These are phyloP conservation scores for Biscogniauxia marginata DNA, from an alignment of 2,329 filamentous ascomycete species.

Conservation along the genomic window DNA sequence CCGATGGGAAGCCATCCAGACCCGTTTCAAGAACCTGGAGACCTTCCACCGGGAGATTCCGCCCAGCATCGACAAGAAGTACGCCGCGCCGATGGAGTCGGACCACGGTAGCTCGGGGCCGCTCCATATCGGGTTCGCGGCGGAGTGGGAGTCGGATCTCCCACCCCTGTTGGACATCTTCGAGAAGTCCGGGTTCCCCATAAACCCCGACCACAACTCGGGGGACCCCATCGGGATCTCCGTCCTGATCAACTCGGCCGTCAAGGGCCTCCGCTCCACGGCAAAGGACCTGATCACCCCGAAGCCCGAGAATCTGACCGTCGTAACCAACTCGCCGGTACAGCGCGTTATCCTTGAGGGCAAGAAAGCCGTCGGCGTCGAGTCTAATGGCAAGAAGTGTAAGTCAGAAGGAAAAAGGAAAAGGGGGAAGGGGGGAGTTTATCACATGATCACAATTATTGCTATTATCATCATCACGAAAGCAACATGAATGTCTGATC, in stretches of 20 bases:
- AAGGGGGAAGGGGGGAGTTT: neutral
- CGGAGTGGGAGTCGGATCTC: conserved; percentile 49
- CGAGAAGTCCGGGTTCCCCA: conserved; percentile 45
- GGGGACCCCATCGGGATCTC: conserved; percentile 58
- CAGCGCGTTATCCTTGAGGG: conserved; percentile 46
- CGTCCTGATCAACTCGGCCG: conserved; percentile 48
- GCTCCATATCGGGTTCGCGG: conserved; percentile 47
- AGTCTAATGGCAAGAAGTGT: conserved; percentile 41
- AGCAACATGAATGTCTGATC: no score
- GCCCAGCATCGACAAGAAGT: conserved; percentile 40
- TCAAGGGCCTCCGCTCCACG: conserved; percentile 48
- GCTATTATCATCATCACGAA: no score
- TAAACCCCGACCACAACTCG: conserved; percentile 57
- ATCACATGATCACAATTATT: no score
- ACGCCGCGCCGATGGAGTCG: conserved; percentile 42
- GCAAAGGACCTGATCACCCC: conserved; percentile 47
- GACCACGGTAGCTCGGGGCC: conserved; percentile 51
- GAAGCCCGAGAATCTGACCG: conserved; percentile 49
- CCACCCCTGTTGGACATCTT: conserved; percentile 45
- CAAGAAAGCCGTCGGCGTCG: conserved; percentile 44
- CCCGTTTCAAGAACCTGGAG: conserved; percentile 52
- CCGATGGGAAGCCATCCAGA: conserved; percentile 51
- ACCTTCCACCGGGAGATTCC: conserved; percentile 46
- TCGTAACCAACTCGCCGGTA: conserved; percentile 49
- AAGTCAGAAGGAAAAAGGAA: conserved; percentile 14